These are phyloP conservation scores for Yamadazyma membranifaciens DNA, from an alignment of 1,139 yeast genomes.

Conservation along the genomic window DNA sequence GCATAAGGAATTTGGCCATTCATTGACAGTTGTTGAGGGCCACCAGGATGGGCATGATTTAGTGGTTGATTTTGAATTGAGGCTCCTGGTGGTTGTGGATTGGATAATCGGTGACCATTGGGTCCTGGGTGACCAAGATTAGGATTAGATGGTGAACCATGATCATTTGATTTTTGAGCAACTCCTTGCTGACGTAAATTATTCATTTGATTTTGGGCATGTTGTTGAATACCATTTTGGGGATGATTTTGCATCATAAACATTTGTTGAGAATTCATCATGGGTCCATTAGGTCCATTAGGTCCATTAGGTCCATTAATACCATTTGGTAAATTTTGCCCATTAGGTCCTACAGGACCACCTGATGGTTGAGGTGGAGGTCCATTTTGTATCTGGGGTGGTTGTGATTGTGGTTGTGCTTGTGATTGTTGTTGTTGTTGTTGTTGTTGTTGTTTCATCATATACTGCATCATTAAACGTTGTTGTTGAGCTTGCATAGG, in stretches of 20 bases:
- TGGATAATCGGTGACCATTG: background rate
- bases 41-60: conserved; percentile 9
- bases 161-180: conserved; percentile 21
- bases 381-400: conserved; percentile 1
- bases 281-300: background rate
- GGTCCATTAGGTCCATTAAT: background rate
- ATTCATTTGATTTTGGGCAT: conserved; percentile 54
- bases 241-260: conserved; percentile 23
- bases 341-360: background rate
- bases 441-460: conserved; percentile 26
- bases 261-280: conserved; percentile 20
- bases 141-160: background rate
- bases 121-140: background rate
- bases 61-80: conserved; percentile 3
- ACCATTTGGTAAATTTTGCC: conserved; percentile 2
- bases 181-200: conserved; percentile 48
- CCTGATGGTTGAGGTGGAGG: conserved; percentile 5
- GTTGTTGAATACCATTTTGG: conserved; percentile 43
- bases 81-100: conserved; percentile 3
- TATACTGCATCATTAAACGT: conserved; percentile 24
- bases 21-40: conserved; percentile 3
- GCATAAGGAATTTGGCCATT: conserved; percentile 4
- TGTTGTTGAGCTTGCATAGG: conserved; percentile 47
- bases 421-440: conserved; percentile 22
- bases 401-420: too few species aligned